These are phyloP conservation scores for Diplodia scrobiculata DNA, from an alignment of 2,329 filamentous ascomycete species.

Conservation along the genomic window DNA sequence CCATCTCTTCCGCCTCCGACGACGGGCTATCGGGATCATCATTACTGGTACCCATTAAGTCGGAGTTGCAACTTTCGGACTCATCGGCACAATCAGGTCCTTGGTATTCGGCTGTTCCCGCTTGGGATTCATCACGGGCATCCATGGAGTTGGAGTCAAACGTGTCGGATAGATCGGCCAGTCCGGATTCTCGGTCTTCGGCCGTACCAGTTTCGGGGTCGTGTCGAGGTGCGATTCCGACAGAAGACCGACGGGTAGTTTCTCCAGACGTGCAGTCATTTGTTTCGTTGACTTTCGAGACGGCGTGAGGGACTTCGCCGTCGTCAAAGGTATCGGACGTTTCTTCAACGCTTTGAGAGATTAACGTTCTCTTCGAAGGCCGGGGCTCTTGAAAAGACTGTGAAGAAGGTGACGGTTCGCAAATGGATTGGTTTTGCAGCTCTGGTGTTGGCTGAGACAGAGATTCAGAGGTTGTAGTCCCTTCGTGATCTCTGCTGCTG, in stretches of 20 bases:
- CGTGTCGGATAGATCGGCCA: too few relatives aligned
- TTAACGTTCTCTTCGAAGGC: background rate
- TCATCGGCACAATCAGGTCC: too few relatives aligned
- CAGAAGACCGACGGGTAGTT: too few relatives aligned
- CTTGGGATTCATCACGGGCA: too few relatives aligned
- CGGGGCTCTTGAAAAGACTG: fast-evolving
- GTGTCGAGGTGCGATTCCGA: fast-evolving
- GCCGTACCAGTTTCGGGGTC: background rate
- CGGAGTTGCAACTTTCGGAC: background rate
- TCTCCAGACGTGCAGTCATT: too few relatives aligned
- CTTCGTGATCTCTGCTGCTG: background rate
- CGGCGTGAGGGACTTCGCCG: background rate
- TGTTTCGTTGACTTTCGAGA: background rate
- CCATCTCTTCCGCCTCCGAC: background rate
- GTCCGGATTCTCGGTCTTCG: too few relatives aligned
- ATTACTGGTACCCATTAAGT: fast-evolving
- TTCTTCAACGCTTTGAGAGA: background rate
- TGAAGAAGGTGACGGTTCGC: background rate
- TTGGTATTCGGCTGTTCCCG: too few relatives aligned
- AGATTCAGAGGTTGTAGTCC: background rate
- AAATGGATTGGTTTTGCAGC: background rate
- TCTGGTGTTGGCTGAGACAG: background rate
- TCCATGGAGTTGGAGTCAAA: too few relatives aligned
- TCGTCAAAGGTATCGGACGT: background rate
- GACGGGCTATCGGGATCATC: background rate